These are phyloP conservation scores for Backusella tarrabulga DNA, from an alignment of 192 early-diverging fungal genomes.

Conservation along the genomic window DNA sequence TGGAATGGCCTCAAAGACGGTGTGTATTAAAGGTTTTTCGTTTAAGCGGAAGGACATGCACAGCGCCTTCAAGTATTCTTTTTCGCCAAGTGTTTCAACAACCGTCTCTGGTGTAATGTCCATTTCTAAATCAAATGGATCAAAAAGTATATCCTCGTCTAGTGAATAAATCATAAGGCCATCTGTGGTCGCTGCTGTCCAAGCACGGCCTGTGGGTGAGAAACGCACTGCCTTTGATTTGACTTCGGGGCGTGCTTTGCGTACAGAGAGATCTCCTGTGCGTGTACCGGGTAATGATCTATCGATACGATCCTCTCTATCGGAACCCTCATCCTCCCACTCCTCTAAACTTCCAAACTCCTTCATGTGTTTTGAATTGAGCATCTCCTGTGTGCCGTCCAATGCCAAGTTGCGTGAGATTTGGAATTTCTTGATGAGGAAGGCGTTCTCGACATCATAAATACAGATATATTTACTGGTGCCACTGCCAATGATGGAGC, in stretches of 20 bases:
- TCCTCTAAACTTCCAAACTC: conserved; percentile 87
- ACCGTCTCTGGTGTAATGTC: conserved; percentile 93
- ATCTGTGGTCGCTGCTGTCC: conserved; percentile 95
- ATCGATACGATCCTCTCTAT: conserved; percentile 83
- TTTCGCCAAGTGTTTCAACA: conserved; percentile 64
- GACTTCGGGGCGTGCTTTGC: conserved; percentile 76
- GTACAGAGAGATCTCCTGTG: conserved; percentile 78
- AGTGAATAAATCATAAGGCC: conserved; percentile 95
- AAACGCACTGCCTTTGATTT: conserved; percentile 87
- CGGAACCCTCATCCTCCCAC: conserved; percentile 83
- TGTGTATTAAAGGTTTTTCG: conserved; percentile 72
- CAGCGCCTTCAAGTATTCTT: conserved; percentile 85
- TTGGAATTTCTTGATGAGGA: conserved; percentile 87
- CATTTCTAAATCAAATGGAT: conserved; percentile 97
- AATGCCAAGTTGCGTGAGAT: conserved; percentile 91
- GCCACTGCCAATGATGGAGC: conserved; percentile 90
- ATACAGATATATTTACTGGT: conserved; percentile 95
- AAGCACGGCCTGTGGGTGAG: conserved; percentile 91
- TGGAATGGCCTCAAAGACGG: conserved; percentile 81
- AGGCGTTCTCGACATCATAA: conserved; percentile 75
- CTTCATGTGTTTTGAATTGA: conserved; percentile 92
- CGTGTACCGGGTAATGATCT: conserved; percentile 85
- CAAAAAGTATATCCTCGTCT: conserved; percentile 90
- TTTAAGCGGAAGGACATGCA: conserved; percentile 95
- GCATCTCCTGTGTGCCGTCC: conserved; percentile 88